Evolutionary conservation across 345 rosid genomes (phyloP), one percentile per base, ranked within the genome.

Genomic region (Combretum micranthum): DNA sequence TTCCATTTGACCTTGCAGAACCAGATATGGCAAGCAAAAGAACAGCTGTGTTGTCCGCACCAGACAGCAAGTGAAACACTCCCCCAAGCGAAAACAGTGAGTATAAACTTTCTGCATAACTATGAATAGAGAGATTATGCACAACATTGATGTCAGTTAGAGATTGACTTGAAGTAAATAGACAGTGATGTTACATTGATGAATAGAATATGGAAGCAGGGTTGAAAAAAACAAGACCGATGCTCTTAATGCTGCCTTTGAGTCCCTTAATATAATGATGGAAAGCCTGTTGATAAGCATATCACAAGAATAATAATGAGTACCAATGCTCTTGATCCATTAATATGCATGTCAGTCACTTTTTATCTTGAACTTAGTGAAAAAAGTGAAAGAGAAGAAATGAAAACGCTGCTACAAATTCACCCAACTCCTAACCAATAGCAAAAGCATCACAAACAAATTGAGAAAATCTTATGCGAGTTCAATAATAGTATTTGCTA

Each of bases 1-100:
- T 76, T 64, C 99, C 99, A 63, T 92, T 92, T 44, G 99, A 86
- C 74, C 98, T 84, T 72, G 98, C 92, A 82, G 77, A 79, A 47
- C 87, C 80, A 61, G 97, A 93, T 56, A 86, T 76, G 42, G 96
- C 84, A 80, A 92, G 72, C 82, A 86, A 89, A 56, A 89, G 71
- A 54, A 75, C 81, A 47, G 91, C 85, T 56, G 72, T 70, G 70
- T 76, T 80, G 64, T 70, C 66, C 55, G 83, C 63, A 75, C 85
- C 85, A 50, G 84, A 73, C 56, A 79, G 21, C 71, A 87, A 72
- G 76, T 84, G 70, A 60, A 79, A 86, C 68, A 85, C 54, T 58
- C 99, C 99, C 53, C 99, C 97, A 47, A 89, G 53, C 13, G 90
- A 84, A 53, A 87, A 79, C 19, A 86, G 65, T 5, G 96, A 80